Evolutionary conservation across 768 basidiomycete genomes (phyloP).

Genomic region (Mycena sanguinolenta): DNA sequence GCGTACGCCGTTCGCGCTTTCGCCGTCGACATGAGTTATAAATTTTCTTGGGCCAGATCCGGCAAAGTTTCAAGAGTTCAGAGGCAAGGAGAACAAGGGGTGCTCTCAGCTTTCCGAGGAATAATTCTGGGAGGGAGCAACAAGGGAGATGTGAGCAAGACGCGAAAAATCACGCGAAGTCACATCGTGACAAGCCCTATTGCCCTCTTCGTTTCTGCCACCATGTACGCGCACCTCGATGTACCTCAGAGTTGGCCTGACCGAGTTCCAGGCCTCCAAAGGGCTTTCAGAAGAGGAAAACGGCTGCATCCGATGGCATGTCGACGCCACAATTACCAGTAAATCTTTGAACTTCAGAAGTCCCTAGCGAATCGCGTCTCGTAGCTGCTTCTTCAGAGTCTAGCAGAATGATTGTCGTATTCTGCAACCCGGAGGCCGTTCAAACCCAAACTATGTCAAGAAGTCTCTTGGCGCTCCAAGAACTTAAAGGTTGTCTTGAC

Average conservation of each 20-base stretch:
- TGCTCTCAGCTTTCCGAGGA: too few species aligned
- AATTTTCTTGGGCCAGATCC: neutral
- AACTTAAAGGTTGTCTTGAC: constrained; percentile 84
- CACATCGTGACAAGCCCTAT: too few species aligned
- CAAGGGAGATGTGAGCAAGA: too few species aligned
- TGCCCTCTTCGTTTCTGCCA: too few species aligned
- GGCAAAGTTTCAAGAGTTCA: too few species aligned
- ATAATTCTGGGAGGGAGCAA: too few species aligned
- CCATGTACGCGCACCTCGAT: too few species aligned
- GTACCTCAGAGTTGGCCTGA: constrained; percentile 14
- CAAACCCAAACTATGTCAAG: constrained; percentile 78
- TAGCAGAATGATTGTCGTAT: constrained; percentile 83
- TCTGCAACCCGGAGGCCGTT: constrained; percentile 79
- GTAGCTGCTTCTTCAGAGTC: constrained; percentile 59
- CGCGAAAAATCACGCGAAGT: too few species aligned
- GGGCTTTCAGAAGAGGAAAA: constrained; percentile 51
- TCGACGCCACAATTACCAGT: constrained; percentile 60
- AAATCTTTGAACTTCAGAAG: neutral
- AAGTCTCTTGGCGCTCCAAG: constrained; percentile 79
- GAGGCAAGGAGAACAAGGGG: too few species aligned
- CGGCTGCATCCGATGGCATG: constrained; percentile 56
- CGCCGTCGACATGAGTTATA: constrained; percentile 57
- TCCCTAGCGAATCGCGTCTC: neutral
- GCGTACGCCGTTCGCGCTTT: constrained; percentile 72
- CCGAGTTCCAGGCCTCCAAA: constrained; percentile 32